Conservation (phyloP, 2,329 filamentous ascomycete species). For the Fusarium secorum region DNA sequence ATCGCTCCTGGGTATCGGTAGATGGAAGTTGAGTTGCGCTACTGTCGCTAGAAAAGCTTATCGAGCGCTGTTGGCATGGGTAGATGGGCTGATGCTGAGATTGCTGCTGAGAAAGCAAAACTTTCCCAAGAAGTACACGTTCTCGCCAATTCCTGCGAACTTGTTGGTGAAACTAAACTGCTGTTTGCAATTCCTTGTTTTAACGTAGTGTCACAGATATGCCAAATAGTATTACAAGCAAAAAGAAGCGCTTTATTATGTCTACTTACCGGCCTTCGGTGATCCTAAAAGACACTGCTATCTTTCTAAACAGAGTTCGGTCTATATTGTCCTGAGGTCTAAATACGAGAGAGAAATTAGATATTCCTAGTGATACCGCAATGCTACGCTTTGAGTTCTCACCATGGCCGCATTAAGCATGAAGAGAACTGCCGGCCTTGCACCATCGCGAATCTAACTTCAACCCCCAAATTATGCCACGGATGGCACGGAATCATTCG, state of each 20-base stretch:
- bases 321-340: not conserved
- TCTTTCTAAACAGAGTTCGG: accelerated
- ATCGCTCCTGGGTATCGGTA: too few species aligned
- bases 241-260: not conserved
- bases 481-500: not conserved
- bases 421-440: not conserved
- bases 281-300: too few species aligned
- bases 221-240: not conserved
- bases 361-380: not conserved
- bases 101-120: not conserved
- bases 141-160: accelerated
- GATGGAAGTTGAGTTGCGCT: too few species aligned
- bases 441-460: not conserved
- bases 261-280: too few species aligned
- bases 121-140: accelerated
- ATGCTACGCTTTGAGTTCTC: not conserved
- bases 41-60: too few species aligned
- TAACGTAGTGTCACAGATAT: accelerated
- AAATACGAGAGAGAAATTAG: not conserved
- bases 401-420: not conserved
- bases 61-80: too few species aligned
- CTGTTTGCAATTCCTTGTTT: accelerated
- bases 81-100: not conserved
- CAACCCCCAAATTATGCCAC: too few species aligned
- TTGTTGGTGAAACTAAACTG: accelerated